A percentile compares a stretch with the other conserved stretches of the same genome.
These are phyloP conservation scores for Elsinoe ampelina DNA, from an alignment of 2,329 filamentous ascomycete species.

Conservation along the genomic window DNA sequence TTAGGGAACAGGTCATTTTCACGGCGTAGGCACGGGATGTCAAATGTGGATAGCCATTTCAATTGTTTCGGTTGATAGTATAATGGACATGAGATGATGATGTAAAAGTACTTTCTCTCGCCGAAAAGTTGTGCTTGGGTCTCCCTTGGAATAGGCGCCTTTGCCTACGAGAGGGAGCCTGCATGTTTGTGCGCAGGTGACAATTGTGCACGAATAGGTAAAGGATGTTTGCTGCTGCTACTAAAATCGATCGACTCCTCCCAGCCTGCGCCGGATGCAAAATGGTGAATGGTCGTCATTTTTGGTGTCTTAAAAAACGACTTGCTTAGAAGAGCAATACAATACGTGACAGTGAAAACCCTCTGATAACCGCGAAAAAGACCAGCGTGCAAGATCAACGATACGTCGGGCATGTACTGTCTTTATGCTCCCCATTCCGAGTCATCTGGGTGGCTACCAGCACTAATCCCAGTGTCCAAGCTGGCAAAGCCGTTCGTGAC, in stretches of 20 bases:
- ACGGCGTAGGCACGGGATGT: too few species aligned
- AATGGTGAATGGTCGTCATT: not conserved
- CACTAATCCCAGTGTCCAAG: slow-evolving; percentile 14
- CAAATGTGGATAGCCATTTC: not conserved
- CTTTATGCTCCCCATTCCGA: slow-evolving; percentile 29
- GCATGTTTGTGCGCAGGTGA: too few species aligned
- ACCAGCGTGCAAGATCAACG: not conserved
- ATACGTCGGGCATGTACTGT: not conserved
- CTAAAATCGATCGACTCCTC: not conserved
- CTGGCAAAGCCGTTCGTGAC: slow-evolving; percentile 9
- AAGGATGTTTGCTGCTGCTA: not conserved
- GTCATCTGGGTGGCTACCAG: slow-evolving; percentile 26
- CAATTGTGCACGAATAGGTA: too few species aligned
- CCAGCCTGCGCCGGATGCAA: slow-evolving; percentile 10
- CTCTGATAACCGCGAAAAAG: not conserved
- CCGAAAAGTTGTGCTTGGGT: not conserved
- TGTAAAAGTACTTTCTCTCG: not conserved
- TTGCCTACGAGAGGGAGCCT: too few species aligned
- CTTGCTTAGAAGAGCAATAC: not conserved
- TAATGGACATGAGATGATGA: slow-evolving; percentile 3
- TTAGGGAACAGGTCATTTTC: too few species aligned
- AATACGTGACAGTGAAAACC: not conserved
- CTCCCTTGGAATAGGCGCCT: not conserved
- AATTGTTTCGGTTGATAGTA: not conserved
- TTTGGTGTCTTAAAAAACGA: not conserved